phyloP scores from a whole-genome alignment of 169 alveolate genomes.

The Plasmodium malariae region DNA sequence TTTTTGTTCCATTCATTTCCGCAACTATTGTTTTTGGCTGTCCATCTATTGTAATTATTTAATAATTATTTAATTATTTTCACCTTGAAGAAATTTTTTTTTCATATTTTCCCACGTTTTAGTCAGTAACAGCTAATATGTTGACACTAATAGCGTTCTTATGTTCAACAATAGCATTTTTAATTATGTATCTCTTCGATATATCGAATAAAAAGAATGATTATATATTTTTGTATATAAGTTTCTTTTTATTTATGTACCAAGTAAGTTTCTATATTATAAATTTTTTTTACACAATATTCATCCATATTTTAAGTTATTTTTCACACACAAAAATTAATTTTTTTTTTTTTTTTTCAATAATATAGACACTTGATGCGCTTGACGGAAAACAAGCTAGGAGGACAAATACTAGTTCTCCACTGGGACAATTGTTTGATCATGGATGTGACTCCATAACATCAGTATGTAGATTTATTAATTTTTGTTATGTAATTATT shows the following conservation, averaged over 20 bases:
- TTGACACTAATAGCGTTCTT: slow-evolving; percentile 72
- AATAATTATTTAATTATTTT: neutral
- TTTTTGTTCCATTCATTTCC: neutral
- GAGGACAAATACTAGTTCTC: slow-evolving; percentile 86
- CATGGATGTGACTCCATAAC: slow-evolving; percentile 92
- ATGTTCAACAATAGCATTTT: slow-evolving; percentile 62
- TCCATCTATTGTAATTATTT: neutral
- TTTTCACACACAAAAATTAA: neutral
- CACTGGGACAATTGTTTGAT: slow-evolving; percentile 92
- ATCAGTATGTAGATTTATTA: slow-evolving; percentile 38
- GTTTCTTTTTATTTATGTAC: slow-evolving; percentile 50
- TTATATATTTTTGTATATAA: slow-evolving; percentile 50
- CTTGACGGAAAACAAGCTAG: slow-evolving; percentile 94
- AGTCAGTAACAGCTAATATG: slow-evolving; percentile 69
- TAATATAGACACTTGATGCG: slow-evolving; percentile 90
- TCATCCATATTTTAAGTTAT: too few species aligned
- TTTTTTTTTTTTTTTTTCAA: slow-evolving; percentile 32
- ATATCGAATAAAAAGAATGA: slow-evolving; percentile 48
- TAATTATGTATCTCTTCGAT: slow-evolving; percentile 54
- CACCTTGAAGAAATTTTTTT: neutral
- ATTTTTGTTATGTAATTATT: slow-evolving; percentile 10
- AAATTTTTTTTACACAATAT: neutral
- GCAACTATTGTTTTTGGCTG: neutral
- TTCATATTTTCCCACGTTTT: neutral
- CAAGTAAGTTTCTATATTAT: slow-evolving; percentile 26